Evolutionary conservation across 345 rosid species (phyloP).

Genomic region (Pistacia atlantica): DNA sequence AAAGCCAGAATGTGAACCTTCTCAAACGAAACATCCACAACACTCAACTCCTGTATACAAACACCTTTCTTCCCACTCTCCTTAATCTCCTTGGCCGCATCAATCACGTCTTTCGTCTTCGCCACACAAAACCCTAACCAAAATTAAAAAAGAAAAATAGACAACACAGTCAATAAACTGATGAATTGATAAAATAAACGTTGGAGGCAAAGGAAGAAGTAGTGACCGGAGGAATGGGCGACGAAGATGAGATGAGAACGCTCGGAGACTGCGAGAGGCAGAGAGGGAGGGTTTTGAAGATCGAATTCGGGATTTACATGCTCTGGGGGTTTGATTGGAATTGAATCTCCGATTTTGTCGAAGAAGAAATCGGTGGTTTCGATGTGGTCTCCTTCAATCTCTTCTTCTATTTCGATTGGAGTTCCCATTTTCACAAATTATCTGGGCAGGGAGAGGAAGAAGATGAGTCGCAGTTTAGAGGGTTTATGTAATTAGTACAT

Average conservation of each 20-base stretch:
- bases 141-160: background rate
- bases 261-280: conserved; percentile 75
- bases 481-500: no score
- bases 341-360: conserved; percentile 63
- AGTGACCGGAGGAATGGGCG: conserved; percentile 71
- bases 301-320: conserved; percentile 40
- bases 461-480: no score
- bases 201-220: no score
- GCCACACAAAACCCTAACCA: conserved; percentile 78
- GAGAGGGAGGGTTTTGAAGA: conserved; percentile 58
- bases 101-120: conserved; percentile 70
- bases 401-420: conserved; percentile 45
- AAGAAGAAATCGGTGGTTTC: conserved; percentile 67
- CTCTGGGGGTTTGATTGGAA: conserved; percentile 36
- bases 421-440: conserved; percentile 25
- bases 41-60: conserved; percentile 55
- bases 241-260: conserved; percentile 52
- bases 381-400: conserved; percentile 60
- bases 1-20: conserved; percentile 57
- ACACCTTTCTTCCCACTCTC: conserved; percentile 31
- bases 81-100: conserved; percentile 53
- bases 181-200: no score
- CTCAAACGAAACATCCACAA: conserved; percentile 63
- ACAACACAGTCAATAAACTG: background rate
- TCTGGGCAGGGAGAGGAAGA: no score